Evolutionary conservation across 768 basidiomycete genomes (phyloP), one percentile per base, ranked within the genome.

Genomic region (Rhizopogon vulgaris): DNA sequence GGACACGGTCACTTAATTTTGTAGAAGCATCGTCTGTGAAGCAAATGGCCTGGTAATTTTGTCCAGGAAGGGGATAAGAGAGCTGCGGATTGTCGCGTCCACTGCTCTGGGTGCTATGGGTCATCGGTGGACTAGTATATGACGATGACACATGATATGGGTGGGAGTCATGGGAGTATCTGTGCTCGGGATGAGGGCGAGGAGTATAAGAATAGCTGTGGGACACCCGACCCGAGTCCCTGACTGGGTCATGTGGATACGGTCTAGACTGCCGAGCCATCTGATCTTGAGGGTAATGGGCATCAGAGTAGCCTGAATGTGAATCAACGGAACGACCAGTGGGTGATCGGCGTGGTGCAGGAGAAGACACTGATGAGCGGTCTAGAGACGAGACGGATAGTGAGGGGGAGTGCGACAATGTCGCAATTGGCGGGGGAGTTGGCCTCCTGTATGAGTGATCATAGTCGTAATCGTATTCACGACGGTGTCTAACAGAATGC

Each of bases 11-110:
- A 62, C 80, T 84, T 51, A 90, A 73, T 69, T 90, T 90, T 1
- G 87, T 89, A 1, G 86, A 78, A 0, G 88, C 88, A 58, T 90
- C 88, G 65, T 88, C 85, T 0, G 88, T 90, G 68, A 84, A 72
- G 28, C 74, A 68, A 52, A 77, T 69, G 41, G 69, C 54, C 46
- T 68, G 70, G 27, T 68, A 65, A 37, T 58, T 66, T 52, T 74
- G 73, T 3, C 70, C 69, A 6, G 74, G 69, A 47, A 71, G 66
- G 15, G 73, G 64, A 58, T 71, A 71, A 5, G 66, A 51, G 42
- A 70, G 64, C 18, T 63, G 54, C 55, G 52, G 41, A 63, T 43
- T 48, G 36, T 70, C 64, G 38, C 66, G 62, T 40, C 46, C 58
- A 4, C 39, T 18, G 38, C 38, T 56, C 45, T 32, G 36, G n/a